A percentile compares a stretch with the other conserved stretches of the same genome.
phyloP scores from a whole-genome alignment of 768 basidiomycete genomes.

The Scleroderma bovista region DNA sequence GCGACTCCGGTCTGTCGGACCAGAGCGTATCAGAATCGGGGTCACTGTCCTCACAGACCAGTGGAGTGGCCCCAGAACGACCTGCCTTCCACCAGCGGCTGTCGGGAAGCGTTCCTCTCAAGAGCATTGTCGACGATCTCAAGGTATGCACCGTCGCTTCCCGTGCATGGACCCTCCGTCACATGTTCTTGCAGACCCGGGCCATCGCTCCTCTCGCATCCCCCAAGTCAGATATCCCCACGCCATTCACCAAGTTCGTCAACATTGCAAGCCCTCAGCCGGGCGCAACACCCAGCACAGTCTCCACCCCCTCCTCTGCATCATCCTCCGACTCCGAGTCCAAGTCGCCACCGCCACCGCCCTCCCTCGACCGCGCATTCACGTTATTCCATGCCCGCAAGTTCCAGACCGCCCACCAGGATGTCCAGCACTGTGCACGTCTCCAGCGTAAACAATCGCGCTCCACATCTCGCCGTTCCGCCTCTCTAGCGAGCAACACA shows the following conservation, averaged over 20 bases:
- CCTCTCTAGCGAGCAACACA: conserved; percentile 10
- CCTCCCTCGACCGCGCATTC: conserved; percentile 20
- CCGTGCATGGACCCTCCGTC: background rate
- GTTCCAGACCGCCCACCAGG: conserved; percentile 45
- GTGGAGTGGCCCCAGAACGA: background rate
- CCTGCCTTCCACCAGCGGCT: conserved; percentile 18
- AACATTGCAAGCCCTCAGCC: conserved; percentile 28
- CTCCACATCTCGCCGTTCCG: conserved; percentile 46
- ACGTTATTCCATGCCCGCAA: conserved; percentile 32
- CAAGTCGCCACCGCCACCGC: background rate
- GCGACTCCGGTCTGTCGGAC: conserved; percentile 44
- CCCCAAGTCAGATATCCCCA: conserved; percentile 43
- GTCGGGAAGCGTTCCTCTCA: conserved; percentile 35
- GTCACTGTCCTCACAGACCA: conserved; percentile 9
- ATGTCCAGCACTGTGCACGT: conserved; percentile 32
- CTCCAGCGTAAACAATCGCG: conserved; percentile 49
- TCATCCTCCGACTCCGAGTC: conserved; percentile 8
- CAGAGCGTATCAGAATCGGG: conserved; percentile 12
- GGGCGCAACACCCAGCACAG: conserved; percentile 10
- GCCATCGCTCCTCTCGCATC: conserved; percentile 36
- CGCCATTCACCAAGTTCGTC: conserved; percentile 52
- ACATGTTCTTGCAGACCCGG: conserved; percentile 27
- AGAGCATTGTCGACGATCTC: conserved; percentile 78
- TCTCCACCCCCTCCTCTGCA: conserved; percentile 14
- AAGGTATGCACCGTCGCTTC: conserved; percentile 37